Evolutionary conservation across 257 asterid species (phyloP), one percentile per base, ranked within the genome.

Genomic region (Solanum etuberosum): DNA sequence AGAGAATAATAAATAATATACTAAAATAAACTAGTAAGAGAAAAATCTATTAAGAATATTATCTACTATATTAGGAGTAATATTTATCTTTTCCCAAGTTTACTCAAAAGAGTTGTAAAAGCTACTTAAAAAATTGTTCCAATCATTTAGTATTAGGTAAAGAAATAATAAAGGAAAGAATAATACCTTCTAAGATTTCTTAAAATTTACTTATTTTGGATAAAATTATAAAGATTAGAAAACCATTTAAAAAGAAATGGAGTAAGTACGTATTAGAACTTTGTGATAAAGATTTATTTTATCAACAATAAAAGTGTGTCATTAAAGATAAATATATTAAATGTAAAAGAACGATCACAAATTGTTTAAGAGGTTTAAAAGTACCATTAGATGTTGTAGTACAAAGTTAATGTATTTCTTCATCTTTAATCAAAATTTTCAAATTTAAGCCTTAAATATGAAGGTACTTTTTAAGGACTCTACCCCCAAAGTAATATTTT

Each of bases 361-460:
- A 48, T 48, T 48, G 57, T 15, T 2, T 48, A 48, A 16, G 20
- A 48, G 57, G 57, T 14, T 12, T 25, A 25, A 25, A 65, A 25
- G 20, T n/a, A n/a, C 1, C 1, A 11, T 10, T 4, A 23, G 2
- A 61, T 1, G 3, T 65, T 65, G 0, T 25, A 25, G 3, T 21
- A 63, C 14, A 11, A 0, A 61, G 7, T n/a, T 29, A 25, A 63
- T 5, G 4, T 63, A 25, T 9, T 12, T 9, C 0, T 65, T 25
- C 0, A n/a, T 25, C 1, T 12, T 65, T 11, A 25, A 65, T 63
- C 0, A 25, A 0, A 63, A 1, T 5, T 65, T 63, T 12, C 0
- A 0, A 23, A 25, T 63, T 63, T 63, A 9, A 2, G 1, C 1
- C 2, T 5, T 11, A 9, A 11, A 5, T 63, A n/a, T 65, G 2